These are phyloP conservation scores for Dunaliella sp. DNA, from an alignment of 139 green algal genomes.

Conservation along the genomic window DNA sequence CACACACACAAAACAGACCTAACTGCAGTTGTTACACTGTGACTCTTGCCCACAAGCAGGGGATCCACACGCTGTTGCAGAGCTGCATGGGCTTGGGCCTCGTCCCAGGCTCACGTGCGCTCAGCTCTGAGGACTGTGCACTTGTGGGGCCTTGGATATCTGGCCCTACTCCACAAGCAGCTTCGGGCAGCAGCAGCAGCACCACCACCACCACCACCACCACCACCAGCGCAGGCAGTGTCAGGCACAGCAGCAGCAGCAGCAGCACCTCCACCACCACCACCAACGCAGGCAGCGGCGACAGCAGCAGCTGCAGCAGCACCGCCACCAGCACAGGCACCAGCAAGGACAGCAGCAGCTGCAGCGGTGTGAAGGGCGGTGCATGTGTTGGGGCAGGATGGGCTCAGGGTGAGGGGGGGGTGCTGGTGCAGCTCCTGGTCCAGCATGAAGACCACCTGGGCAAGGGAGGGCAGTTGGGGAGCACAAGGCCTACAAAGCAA, in stretches of 20 bases:
- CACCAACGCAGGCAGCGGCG: too few species aligned
- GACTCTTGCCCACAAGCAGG: neutral
- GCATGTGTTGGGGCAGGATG: too few species aligned
- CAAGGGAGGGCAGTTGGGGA: too few species aligned
- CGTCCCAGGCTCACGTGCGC: neutral
- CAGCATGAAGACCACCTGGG: neutral
- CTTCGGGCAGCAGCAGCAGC: too few species aligned
- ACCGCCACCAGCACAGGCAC: too few species aligned
- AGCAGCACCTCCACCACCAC: too few species aligned
- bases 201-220: too few species aligned
- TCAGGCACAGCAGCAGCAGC: too few species aligned
- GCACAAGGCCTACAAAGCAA: too few species aligned
- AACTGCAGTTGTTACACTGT: neutral
- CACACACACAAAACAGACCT: neutral
- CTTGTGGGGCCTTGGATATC: neutral
- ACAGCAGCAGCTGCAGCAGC: too few species aligned
- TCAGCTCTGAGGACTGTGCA: neutral
- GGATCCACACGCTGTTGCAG: neutral
- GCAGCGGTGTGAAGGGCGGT: neutral
- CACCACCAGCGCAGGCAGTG: too few species aligned
- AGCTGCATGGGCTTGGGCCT: neutral
- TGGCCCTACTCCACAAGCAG: too few species aligned
- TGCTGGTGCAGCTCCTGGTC: neutral
- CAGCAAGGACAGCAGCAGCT: neutral
- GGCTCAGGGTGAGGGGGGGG: neutral